Conservation (phyloP, 2,329 filamentous ascomycete genomes). For the Diaporthe caulivora region DNA sequence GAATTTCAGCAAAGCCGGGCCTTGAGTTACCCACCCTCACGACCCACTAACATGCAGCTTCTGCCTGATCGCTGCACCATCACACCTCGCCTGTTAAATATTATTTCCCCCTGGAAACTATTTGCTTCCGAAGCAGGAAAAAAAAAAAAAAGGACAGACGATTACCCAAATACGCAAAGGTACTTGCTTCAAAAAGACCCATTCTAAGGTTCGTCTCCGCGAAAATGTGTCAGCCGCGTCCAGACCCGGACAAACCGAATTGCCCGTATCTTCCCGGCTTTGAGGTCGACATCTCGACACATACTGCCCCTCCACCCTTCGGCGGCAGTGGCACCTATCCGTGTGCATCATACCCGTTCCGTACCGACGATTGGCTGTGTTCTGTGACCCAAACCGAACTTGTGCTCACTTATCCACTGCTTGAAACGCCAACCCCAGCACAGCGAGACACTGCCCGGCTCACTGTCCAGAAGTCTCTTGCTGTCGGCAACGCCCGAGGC, state of each 20-base stretch:
- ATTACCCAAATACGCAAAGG: background rate
- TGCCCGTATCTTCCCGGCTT: background rate
- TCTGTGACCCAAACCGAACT: background rate
- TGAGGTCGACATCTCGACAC: background rate
- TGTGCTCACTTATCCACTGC: background rate
- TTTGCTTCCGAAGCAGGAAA: background rate
- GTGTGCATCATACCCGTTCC: background rate
- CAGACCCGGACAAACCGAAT: background rate
- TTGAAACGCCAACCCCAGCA: background rate
- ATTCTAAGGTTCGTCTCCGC: background rate
- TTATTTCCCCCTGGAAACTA: background rate
- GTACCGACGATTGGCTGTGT: background rate
- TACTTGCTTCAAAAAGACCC: background rate
- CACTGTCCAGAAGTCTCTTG: background rate
- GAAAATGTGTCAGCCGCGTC: background rate
- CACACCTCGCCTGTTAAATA: too few species aligned
- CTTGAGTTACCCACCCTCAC: background rate
- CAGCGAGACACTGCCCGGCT: background rate
- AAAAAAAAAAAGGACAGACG: background rate
- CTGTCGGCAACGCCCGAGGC: background rate
- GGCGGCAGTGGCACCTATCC: background rate
- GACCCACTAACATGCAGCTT: background rate
- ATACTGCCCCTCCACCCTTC: background rate
- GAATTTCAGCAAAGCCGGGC: too few species aligned
- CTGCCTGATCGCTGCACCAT: too few species aligned